Percentiles rank a stretch among this genome's conserved stretches.
phyloP scores from a whole-genome alignment of 2,329 filamentous ascomycete species.

The Stachybotrys chartarum region DNA sequence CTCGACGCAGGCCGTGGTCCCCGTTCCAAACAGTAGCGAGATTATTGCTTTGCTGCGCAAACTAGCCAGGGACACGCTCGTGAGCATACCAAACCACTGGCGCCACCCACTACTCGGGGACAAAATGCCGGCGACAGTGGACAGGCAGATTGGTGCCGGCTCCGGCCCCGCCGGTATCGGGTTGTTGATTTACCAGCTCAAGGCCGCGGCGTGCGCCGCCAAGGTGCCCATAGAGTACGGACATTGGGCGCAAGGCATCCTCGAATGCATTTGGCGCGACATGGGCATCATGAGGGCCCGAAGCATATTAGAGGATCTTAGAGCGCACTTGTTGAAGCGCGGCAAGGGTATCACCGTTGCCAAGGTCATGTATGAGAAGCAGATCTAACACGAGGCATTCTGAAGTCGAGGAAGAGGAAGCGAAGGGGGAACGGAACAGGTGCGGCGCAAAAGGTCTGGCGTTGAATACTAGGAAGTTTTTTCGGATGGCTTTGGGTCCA shows the following conservation, averaged over 20 bases:
- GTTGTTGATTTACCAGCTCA: slow-evolving; percentile 40
- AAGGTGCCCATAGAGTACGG: slow-evolving; percentile 34
- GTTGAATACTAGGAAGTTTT: background rate
- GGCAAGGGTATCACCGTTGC: slow-evolving; percentile 2
- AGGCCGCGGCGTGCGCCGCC: slow-evolving; percentile 37
- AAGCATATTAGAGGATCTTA: slow-evolving; percentile 34
- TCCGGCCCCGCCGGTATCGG: slow-evolving; percentile 41
- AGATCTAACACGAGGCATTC: background rate
- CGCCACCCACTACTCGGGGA: slow-evolving; percentile 38
- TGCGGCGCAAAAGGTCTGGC: background rate
- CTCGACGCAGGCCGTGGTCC: slow-evolving; percentile 25
- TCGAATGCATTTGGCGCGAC: slow-evolving; percentile 42
- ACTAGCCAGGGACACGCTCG: slow-evolving; percentile 35
- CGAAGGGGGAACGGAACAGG: background rate
- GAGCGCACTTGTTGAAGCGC: slow-evolving; percentile 11
- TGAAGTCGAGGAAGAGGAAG: background rate
- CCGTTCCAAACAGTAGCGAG: slow-evolving; percentile 18
- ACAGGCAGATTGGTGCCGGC: slow-evolving; percentile 30
- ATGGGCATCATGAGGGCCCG: slow-evolving; percentile 45
- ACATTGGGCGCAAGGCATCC: slow-evolving; percentile 35
- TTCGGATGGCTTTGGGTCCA: too few species aligned
- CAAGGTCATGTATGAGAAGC: background rate
- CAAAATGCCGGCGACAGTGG: slow-evolving; percentile 25
- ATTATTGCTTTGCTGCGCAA: slow-evolving; percentile 26
- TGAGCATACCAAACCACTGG: slow-evolving; percentile 43